Percentiles rank a stretch among this genome's conserved stretches.
phyloP scores from a whole-genome alignment of 257 asterid genomes.

The Euphrasia confusa region DNA sequence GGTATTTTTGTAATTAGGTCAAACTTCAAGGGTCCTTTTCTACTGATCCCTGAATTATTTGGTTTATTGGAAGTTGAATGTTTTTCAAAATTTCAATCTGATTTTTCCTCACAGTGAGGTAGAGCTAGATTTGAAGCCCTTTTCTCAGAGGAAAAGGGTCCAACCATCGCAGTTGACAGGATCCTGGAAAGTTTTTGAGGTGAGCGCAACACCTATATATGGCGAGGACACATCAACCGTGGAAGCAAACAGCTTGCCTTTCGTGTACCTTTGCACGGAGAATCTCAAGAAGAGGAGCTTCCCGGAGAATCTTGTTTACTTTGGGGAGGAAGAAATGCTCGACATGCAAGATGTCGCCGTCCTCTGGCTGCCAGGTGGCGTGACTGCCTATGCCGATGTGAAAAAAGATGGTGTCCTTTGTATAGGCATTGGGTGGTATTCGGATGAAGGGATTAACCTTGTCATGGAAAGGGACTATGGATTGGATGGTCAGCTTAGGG shows the following conservation, averaged over 20 bases:
- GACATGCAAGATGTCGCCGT: conserved; percentile 85
- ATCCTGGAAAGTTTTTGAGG: conserved; percentile 95
- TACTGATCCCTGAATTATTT: no score
- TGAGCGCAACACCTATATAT: conserved; percentile 83
- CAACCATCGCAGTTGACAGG: conserved; percentile 86
- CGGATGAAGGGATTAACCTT: conserved; percentile 83
- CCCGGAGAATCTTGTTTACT: conserved; percentile 61
- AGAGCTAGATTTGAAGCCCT: conserved; percentile 71
- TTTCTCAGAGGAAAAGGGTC: conserved; percentile 85
- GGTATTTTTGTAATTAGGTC: not conserved
- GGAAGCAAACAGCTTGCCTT: conserved; percentile 39
- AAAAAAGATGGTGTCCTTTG: conserved; percentile 81
- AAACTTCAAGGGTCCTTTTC: not conserved
- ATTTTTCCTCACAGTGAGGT: conserved; percentile 42
- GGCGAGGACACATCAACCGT: conserved; percentile 43
- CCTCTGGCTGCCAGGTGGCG: conserved; percentile 95
- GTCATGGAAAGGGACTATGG: conserved; percentile 98
- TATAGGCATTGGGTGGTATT: conserved; percentile 97
- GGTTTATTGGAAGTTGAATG: not conserved
- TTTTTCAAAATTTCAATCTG: not conserved
- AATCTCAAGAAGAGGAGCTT: conserved; percentile 74
- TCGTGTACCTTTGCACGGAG: conserved; percentile 82
- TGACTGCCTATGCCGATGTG: conserved; percentile 87
- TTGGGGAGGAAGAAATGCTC: conserved; percentile 83
- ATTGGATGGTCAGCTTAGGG: conserved; percentile 86